Evolutionary conservation across 179 eudicot genomes (phyloP).

Genomic region (Camellia oleifera): DNA sequence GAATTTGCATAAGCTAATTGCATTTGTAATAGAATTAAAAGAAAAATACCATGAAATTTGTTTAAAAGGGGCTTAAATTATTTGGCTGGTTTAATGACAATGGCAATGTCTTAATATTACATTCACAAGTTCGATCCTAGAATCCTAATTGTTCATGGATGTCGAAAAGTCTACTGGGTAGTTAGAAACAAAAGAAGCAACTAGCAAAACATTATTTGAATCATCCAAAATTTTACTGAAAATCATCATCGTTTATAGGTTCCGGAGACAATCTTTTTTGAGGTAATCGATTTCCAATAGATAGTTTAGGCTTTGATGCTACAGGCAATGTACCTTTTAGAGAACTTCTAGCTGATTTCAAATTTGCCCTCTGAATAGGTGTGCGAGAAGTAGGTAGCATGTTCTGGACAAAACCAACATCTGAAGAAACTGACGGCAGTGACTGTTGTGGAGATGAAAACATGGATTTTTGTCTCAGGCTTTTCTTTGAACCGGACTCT

Average conservation of each 20-base stretch:
- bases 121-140: neutral
- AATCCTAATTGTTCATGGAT: neutral
- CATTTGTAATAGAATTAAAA: too few relatives aligned
- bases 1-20: neutral
- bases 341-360: conserved; percentile 32
- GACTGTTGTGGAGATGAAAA: conserved; percentile 22
- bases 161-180: neutral
- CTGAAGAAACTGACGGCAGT: conserved; percentile 24
- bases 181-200: conserved; percentile 7
- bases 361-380: conserved; percentile 22
- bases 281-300: conserved; percentile 45
- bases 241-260: conserved; percentile 40
- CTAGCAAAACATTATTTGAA: neutral
- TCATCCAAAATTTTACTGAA: conserved; percentile 17
- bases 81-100: neutral
- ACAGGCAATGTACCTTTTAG: conserved; percentile 34
- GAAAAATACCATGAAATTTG: neutral
- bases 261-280: conserved; percentile 46
- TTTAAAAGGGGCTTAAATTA: neutral
- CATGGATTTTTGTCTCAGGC: conserved; percentile 16
- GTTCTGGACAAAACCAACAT: conserved; percentile 18
- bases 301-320: conserved; percentile 32
- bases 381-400: conserved; percentile 25
- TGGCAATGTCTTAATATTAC: neutral
- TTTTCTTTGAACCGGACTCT: conserved; percentile 24